phyloP scores from a whole-genome alignment of 2,329 filamentous ascomycete genomes.

The Talaromyces sp. region DNA sequence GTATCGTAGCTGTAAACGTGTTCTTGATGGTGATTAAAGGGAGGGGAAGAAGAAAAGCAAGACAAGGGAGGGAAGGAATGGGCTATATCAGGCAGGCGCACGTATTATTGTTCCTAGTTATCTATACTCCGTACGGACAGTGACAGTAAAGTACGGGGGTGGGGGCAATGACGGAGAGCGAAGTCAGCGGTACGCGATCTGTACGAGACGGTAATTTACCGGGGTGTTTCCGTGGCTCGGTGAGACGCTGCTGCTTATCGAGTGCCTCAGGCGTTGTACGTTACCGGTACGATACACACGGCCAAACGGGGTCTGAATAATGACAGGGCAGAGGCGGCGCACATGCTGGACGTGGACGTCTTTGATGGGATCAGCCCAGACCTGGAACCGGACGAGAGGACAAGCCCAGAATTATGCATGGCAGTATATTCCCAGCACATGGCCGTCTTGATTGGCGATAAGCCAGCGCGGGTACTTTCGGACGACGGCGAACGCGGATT shows the following conservation, averaged over 20 bases:
- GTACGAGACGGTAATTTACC: slow-evolving; percentile 6
- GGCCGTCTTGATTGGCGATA: slow-evolving; percentile 14
- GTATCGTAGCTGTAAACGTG: neutral
- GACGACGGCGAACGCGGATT: neutral
- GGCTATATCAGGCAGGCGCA: slow-evolving; percentile 5
- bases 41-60: neutral
- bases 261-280: neutral
- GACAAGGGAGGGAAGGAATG: neutral
- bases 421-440: neutral
- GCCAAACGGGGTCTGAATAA: neutral
- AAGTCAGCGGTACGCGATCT: neutral
- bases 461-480: slow-evolving; percentile 12
- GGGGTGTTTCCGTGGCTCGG: neutral
- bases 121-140: neutral
- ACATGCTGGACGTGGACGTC: neutral
- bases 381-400: neutral
- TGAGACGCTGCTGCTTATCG: neutral
- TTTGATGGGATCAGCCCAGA: neutral
- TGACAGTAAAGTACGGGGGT: slow-evolving; percentile 1
- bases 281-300: slow-evolving; percentile 4
- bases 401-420: neutral
- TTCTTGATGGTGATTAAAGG: slow-evolving; percentile 3
- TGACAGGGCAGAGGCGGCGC: neutral
- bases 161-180: slow-evolving; percentile 5
- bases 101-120: neutral